Evolutionary conservation across 2,329 filamentous ascomycete species (phyloP).

Genomic region (Nakataea oryzae): DNA sequence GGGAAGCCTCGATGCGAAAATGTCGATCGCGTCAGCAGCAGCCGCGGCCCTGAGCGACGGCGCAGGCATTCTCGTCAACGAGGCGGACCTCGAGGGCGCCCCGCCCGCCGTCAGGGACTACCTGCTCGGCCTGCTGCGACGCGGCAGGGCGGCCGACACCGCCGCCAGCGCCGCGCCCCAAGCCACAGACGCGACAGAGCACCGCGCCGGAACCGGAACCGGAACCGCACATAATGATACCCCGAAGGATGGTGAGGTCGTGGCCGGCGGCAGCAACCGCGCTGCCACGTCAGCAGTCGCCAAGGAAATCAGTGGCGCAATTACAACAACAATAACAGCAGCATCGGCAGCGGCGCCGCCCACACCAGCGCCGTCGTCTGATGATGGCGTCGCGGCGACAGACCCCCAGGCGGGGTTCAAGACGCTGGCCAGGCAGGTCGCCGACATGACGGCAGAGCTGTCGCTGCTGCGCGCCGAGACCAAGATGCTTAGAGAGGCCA

Average conservation of each 20-base stretch:
- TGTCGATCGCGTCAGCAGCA: background rate
- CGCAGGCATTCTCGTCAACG: background rate
- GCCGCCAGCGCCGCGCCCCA: too few relatives aligned
- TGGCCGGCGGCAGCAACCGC: background rate
- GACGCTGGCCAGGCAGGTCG: background rate
- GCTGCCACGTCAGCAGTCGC: background rate
- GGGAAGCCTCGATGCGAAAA: background rate
- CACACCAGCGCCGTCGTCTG: background rate
- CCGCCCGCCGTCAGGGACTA: background rate
- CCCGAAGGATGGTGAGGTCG: background rate
- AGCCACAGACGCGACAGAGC: too few relatives aligned
- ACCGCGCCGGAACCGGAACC: background rate
- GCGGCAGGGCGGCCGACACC: background rate
- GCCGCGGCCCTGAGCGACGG: background rate
- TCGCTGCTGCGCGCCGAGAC: background rate
- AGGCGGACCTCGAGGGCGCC: background rate
- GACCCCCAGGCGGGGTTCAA: background rate
- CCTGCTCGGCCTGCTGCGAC: background rate
- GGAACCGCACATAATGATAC: background rate
- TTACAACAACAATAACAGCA: background rate
- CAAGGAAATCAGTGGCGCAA: background rate
- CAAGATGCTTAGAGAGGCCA: background rate
- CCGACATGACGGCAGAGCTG: background rate
- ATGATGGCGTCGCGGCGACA: background rate
- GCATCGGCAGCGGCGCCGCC: too few relatives aligned